Conservation (phyloP, 2,329 filamentous ascomycete species). For the Apiospora hydei region DNA sequence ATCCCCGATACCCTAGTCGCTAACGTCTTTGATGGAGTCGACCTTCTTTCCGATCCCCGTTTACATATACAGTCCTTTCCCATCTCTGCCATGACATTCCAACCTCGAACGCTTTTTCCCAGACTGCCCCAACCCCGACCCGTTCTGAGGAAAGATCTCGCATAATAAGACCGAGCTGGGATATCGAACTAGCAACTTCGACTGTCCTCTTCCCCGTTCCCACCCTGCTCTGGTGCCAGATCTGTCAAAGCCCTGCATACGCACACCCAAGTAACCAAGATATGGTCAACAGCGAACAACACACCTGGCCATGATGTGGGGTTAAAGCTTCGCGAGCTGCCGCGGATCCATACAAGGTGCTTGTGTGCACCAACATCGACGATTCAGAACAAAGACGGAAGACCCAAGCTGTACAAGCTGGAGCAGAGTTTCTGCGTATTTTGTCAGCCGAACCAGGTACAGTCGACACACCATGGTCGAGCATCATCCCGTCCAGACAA, state of each 20-base stretch:
- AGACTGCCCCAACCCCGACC: not conserved
- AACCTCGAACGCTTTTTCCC: not conserved
- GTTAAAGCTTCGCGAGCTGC: constrained; percentile 16
- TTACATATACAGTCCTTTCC: not conserved
- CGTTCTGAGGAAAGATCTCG: not conserved
- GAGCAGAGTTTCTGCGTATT: not conserved
- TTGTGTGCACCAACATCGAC: constrained; percentile 17
- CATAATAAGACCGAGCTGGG: not conserved
- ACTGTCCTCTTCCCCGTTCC: not conserved
- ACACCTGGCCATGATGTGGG: not conserved
- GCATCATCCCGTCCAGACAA: constrained; percentile 43
- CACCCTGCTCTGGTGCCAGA: not conserved
- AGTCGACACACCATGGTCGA: constrained; percentile 39
- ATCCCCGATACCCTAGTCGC: constrained; percentile 19
- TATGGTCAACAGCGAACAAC: constrained; percentile 1
- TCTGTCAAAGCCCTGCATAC: constrained; percentile 14
- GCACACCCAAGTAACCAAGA: constrained; percentile 5
- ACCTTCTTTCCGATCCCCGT: constrained; percentile 9
- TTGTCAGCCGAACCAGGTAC: not conserved
- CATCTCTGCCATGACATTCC: not conserved
- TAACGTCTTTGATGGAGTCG: constrained; percentile 5
- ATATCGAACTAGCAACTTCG: not conserved
- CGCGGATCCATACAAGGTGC: constrained; percentile 18
- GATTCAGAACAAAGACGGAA: not conserved
- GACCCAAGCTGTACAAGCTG: not conserved